Base-by-base conservation (phyloP, 768 basidiomycete genomes). In the Mycena olivaceomarginata region DNA sequence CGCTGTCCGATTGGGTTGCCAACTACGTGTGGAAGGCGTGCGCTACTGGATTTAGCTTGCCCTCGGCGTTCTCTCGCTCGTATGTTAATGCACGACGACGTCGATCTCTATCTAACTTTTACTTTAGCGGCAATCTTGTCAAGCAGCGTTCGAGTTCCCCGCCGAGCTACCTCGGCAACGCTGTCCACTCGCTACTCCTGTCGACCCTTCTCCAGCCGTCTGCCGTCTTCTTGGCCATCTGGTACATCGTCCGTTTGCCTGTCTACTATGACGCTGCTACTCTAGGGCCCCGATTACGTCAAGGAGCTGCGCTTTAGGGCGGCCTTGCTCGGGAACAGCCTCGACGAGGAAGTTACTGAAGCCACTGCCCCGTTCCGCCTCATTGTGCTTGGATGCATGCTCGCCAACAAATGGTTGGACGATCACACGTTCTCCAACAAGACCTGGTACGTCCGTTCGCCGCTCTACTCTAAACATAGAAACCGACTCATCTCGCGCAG, bases 381-480 rank as follows among this genome's bases (percentile, higher is more conserved):
- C 57, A 88, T 96, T 74, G 90, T 96, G 31, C 88, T 96, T 31
- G 95, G 95, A 22, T 95, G 93, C 77, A 96, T 96, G 95, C 87
- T 96, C 45, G 94, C 95, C 22, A 96, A 96, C 84, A 96, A 96
- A 85, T 96, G 95, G 95, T 82, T 96, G 78, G 95, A 96, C 78
- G 95, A 96, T 80, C 95, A 96, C 81, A 96, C 95, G 0, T 96
- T 96, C 85, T 96, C 95, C 53, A 96, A 96, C 86, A 96, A 95
- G 87, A 96, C 95, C 70, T 96, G 95, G 95, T 95, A 83, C 75
- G 92, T 83, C 59, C 53, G 39, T 64, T 37, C 40, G 25, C 37
- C 31, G 20, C 37, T 10, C 66, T 40, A 20, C 37, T 10, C 66
- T 40, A 20, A 51, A 67, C 25, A 68, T 45, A 53, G 63, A 25